A percentile compares a stretch with the other conserved stretches of the same genome.
These are phyloP conservation scores for Starmerella bombicola DNA, from an alignment of 805 yeast genomes.

Conservation along the genomic window DNA sequence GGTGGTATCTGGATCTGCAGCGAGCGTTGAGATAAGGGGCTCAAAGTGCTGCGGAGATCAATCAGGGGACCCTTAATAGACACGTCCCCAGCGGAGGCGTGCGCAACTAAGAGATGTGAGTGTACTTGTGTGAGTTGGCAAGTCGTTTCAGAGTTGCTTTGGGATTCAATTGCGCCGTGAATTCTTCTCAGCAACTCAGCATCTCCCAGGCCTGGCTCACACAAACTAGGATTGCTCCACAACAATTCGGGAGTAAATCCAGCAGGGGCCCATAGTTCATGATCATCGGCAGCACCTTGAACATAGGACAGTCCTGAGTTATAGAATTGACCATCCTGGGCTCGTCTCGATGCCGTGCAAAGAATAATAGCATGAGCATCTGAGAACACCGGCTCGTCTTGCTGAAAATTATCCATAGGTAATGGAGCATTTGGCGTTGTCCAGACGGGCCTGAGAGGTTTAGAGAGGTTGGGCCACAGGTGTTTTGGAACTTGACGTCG, in stretches of 20 bases:
- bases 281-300: constrained; percentile 93
- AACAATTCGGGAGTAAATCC: constrained; percentile 40
- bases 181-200: constrained; percentile 20
- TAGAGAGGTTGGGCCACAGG: constrained; percentile 29
- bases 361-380: constrained; percentile 37
- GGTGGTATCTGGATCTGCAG: constrained; percentile 19
- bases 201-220: constrained; percentile 26
- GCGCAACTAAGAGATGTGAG: not conserved
- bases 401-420: constrained; percentile 25
- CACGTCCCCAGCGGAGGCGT: not conserved
- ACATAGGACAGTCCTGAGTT: constrained; percentile 48
- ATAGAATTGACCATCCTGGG: constrained; percentile 45
- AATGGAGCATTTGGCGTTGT: constrained; percentile 41
- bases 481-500: constrained; percentile 31
- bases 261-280: constrained; percentile 65
- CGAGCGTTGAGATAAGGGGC: too few relatives aligned
- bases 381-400: constrained; percentile 26
- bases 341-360: constrained; percentile 51
- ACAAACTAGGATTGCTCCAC: constrained; percentile 39
- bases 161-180: not conserved
- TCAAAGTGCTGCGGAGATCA: constrained; percentile 14
- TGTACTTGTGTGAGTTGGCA: not conserved
- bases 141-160: too few relatives aligned
- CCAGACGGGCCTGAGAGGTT: constrained; percentile 59
- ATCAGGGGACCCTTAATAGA: constrained; percentile 2